Evolutionary conservation across 164 flowering plant species (phyloP), one percentile per base, ranked within the genome.

Genomic region (Berberis thunbergii): DNA sequence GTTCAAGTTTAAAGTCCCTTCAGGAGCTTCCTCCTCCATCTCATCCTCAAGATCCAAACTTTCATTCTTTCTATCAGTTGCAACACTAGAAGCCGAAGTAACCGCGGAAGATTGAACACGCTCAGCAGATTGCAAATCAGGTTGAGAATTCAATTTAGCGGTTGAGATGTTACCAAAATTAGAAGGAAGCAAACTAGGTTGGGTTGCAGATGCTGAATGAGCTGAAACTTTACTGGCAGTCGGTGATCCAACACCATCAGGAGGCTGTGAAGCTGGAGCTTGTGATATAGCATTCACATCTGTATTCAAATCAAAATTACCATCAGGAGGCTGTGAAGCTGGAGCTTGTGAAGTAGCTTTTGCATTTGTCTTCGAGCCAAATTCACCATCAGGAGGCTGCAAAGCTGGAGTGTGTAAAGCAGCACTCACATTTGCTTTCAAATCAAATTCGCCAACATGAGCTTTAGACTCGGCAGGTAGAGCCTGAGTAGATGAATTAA

Each of bases 21-120:
- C 95, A 43, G 96, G 86, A 73, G 91, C 96, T 80, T 89, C 97
- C 75, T 94, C 99, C 56, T 94, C 99, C 99, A 94, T 94, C 50
- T 86, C 96, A 73, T 94, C 98, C 71, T 89, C 97, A 70, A 70
- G 59, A 75, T 79, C 84, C 54, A 69, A 55, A 64, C 39, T 66
- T n/a, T 70, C 87, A 69, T 55, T 73, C 62, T 74, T 81, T 58
- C 46, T 72, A 67, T 67, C 67, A 11, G 66, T 43, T 39, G 61
- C 38, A 66, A 66, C 71, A 62, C 11, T 75, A 57, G 72, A 64
- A 67, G 58, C 46, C 38, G 75, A 52, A 43, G 61, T 2, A 43
- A 54, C 63, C 50, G 79, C 45, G 45, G 75, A 60, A 6, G 70
- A 63, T 56, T 54, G 58, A 62, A 10, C 43, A 48, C 4, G 44